phyloP scores from a whole-genome alignment of 2,329 filamentous ascomycete genomes.

The Colletotrichum plurivorum region DNA sequence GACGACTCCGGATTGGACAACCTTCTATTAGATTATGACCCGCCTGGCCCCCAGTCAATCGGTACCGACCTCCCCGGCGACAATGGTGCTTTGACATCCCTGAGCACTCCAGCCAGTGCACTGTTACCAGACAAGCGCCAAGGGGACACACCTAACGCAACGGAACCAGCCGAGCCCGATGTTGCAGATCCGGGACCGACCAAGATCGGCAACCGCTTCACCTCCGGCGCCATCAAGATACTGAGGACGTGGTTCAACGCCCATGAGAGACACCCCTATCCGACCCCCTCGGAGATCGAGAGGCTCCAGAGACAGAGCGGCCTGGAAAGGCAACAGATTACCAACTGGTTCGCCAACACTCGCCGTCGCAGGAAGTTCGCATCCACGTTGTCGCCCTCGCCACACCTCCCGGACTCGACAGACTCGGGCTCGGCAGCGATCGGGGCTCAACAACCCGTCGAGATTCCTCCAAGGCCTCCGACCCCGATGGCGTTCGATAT shows the following conservation, averaged over 20 bases:
- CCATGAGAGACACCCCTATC: conserved; percentile 75
- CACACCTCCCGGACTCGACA: conserved; percentile 57
- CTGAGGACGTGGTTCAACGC: conserved; percentile 75
- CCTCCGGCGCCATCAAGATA: conserved; percentile 55
- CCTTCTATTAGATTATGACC: not conserved
- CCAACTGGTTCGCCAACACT: conserved; percentile 81
- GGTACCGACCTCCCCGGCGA: too few relatives aligned
- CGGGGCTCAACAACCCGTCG: conserved; percentile 57
- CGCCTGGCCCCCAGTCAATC: not conserved
- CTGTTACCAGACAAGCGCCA: not conserved
- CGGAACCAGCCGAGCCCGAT: not conserved
- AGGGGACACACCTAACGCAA: too few relatives aligned
- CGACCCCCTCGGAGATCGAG: conserved; percentile 75
- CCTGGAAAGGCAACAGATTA: conserved; percentile 73
- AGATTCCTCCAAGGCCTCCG: conserved; percentile 64
- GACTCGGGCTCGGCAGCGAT: not conserved
- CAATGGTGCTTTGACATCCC: too few relatives aligned
- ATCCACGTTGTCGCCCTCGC: conserved; percentile 63
- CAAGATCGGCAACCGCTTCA: conserved; percentile 29
- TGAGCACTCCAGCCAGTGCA: conserved; percentile 6
- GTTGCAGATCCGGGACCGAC: not conserved
- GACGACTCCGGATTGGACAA: not conserved
- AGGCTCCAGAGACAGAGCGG: conserved; percentile 71
- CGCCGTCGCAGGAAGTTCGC: conserved; percentile 73
- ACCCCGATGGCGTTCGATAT: conserved; percentile 51